These are phyloP conservation scores for Tetrahymena thermophila DNA, from an alignment of 73 alveolate species.

Conservation along the genomic window DNA sequence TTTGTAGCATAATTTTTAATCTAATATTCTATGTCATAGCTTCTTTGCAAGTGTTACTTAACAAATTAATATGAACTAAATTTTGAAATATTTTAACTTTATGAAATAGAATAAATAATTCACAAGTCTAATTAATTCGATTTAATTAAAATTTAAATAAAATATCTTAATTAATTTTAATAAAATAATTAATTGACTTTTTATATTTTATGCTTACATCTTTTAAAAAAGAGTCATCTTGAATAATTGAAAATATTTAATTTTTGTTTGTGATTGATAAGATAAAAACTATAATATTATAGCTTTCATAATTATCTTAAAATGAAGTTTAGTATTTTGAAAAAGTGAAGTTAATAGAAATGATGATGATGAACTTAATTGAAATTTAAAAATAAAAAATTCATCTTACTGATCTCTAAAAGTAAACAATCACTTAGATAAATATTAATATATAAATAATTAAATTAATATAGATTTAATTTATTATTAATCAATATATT, in stretches of 20 bases:
- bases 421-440: neutral
- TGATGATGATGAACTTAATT: neutral
- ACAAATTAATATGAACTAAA: neutral
- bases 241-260: no score
- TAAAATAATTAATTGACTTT: no score
- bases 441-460: no score
- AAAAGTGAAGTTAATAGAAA: neutral
- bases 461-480: neutral
- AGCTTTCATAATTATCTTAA: neutral
- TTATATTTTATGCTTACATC: no score
- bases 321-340: neutral
- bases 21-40: neutral
- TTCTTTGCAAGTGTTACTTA: neutral
- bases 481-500: neutral
- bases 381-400: no score
- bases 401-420: neutral
- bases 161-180: neutral
- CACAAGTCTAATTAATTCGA: neutral
- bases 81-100: neutral
- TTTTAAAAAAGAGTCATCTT: no score
- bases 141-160: neutral
- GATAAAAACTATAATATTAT: no score
- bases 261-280: no score
- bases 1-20: neutral
- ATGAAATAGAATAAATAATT: neutral